Evolutionary conservation across 2,329 filamentous ascomycete species (phyloP), one percentile per base, ranked within the genome.

Genomic region (Phyllosticta capitalensis): DNA sequence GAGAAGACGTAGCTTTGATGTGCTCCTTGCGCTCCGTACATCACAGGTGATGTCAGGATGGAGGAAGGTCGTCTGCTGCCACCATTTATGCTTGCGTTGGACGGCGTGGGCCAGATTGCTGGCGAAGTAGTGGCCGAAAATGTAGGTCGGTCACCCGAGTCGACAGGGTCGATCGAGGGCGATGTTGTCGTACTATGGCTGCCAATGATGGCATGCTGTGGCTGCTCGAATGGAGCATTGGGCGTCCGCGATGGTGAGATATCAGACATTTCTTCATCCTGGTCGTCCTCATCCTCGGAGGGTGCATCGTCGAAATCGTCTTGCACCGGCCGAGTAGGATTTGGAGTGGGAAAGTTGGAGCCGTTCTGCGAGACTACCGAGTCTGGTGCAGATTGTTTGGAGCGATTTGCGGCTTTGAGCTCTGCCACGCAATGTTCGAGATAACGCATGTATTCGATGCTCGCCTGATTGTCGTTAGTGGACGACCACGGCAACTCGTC

Each of bases 371-470:
- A 45, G 5, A 17, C 45, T n/a, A 38, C 52, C 22, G 53, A 52
- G 7, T 55, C 58, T 7, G 48, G 48, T 9, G 19, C 9, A 1
- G 45, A 55, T 17, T 52, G 28, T 28, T 55, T 60, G 51, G 53
- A 45, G 24, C 53, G 45, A 12, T 52, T 55, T 9, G 58, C 52
- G 20, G 30, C 59, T 71, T 96, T 91, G 59, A 97, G 79, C 67
- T 92, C 88, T 30, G 81, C 74, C 45, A 96, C 84, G 67, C 92
- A 97, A 69, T 90, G 87, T 71, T 97, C 89, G 14, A 99, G 82
- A 70, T 99, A 99, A 62, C 89, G 87, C 64, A 97, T 85, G 67
- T 99, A 97, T 67, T 97, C 94, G 62, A 97, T 97, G 53, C 91
- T 94, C 5, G 92, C 92, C 91, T 96, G 64, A 48, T 60, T 9